Evolutionary conservation across 139 green algal species (phyloP).

Genomic region (Pedinophyceae sp.): DNA sequence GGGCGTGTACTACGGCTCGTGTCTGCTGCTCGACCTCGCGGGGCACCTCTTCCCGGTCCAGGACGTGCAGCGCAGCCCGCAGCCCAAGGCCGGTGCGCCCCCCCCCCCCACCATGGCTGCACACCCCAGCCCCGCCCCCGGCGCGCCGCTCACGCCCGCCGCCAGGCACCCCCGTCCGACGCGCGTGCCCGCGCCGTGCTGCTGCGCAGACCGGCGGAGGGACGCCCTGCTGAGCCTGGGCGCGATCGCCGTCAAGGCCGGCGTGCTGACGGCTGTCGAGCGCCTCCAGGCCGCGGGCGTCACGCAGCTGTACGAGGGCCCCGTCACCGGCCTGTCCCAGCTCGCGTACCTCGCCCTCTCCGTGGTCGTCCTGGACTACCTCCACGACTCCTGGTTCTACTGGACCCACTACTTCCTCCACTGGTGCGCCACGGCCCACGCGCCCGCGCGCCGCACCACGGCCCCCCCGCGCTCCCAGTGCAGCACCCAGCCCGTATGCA

Average conservation of each 20-base stretch:
- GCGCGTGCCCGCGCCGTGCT: background rate
- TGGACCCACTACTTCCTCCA: constrained; percentile 75
- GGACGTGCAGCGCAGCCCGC: background rate
- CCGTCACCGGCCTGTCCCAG: constrained; percentile 13
- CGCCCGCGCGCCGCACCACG: no score
- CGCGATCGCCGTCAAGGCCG: constrained; percentile 49
- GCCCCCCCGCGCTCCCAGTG: no score
- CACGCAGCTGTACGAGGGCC: constrained; percentile 32
- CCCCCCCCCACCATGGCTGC: no score
- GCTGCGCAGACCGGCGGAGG: background rate
- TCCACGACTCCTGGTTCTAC: constrained; percentile 87
- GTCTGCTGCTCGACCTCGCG: background rate
- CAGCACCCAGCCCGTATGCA: no score
- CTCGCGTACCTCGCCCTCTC: constrained; percentile 31
- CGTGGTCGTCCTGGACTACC: constrained; percentile 43
- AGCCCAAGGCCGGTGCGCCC: background rate
- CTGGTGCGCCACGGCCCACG: constrained; percentile 18
- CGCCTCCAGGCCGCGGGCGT: constrained; percentile 26
- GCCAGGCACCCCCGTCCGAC: no score
- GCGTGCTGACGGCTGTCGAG: constrained; percentile 50
- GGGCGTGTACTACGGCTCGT: background rate
- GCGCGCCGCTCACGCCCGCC: background rate
- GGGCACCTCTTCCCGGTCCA: background rate
- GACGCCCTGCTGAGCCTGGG: background rate
- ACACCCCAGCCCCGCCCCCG: no score